Percentiles rank a stretch among this genome's conserved stretches.
phyloP scores from a whole-genome alignment of 345 rosid genomes.

The Syzygium grande region DNA sequence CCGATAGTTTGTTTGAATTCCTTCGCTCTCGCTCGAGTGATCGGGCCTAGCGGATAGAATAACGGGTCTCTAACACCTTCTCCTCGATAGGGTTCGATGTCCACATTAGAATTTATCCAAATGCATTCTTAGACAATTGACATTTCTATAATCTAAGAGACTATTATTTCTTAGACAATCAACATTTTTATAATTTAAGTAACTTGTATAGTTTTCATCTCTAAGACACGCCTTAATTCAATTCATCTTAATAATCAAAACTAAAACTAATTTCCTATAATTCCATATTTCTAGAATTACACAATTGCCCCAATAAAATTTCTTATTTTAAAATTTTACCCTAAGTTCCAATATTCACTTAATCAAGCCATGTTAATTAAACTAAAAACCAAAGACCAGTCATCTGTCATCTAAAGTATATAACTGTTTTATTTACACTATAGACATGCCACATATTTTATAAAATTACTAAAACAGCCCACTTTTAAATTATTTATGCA shows the following conservation, averaged over 20 bases:
- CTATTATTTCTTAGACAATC: not conserved
- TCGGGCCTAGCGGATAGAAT: too few relatives aligned
- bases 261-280: not conserved
- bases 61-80: too few relatives aligned
- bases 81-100: too few relatives aligned
- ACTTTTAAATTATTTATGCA: not conserved
- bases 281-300: not conserved
- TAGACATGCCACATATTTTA: not conserved
- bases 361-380: not conserved
- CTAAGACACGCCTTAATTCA: not conserved
- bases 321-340: too few relatives aligned
- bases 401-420: not conserved
- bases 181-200: not conserved
- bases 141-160: not conserved
- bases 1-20: too few relatives aligned
- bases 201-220: not conserved
- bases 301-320: not conserved
- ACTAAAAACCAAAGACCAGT: not conserved
- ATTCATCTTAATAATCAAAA: not conserved
- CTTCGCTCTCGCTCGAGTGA: too few relatives aligned
- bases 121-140: not conserved
- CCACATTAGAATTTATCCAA: not conserved
- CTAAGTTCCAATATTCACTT: not conserved
- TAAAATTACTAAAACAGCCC: too few relatives aligned
- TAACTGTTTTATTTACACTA: too few relatives aligned